phyloP scores from a whole-genome alignment of 1,284 basidiomycete species.

The Rhodotorula sp. region DNA sequence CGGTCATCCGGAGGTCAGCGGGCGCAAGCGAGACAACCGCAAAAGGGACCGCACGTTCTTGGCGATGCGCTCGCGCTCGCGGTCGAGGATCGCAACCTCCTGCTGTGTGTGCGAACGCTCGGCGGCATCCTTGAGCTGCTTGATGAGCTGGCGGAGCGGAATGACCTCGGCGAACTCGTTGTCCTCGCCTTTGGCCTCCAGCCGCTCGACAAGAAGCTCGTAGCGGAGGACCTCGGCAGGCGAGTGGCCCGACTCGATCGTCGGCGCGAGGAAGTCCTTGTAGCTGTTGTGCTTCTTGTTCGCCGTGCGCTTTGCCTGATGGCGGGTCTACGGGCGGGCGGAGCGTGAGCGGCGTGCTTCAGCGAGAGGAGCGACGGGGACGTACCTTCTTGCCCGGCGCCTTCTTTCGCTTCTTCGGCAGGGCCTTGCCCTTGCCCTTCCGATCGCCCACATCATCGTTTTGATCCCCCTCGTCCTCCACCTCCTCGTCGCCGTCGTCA shows the following conservation, averaged over 20 bases:
- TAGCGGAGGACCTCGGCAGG: conserved; percentile 35
- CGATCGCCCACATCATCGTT: background rate
- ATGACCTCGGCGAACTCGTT: conserved; percentile 24
- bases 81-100: conserved; percentile 21
- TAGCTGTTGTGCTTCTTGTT: conserved; percentile 25
- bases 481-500: background rate
- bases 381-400: background rate
- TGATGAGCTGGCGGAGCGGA: conserved; percentile 22
- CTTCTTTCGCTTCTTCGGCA: conserved; percentile 9
- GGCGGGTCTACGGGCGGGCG: conserved; percentile 1
- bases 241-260: conserved; percentile 30
- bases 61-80: conserved; percentile 18
- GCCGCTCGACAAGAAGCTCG: conserved; percentile 34
- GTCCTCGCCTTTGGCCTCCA: conserved; percentile 34
- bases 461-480: background rate
- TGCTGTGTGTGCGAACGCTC: conserved; percentile 2
- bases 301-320: conserved; percentile 21
- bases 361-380: too few species aligned
- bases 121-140: conserved; percentile 25
- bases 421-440: conserved; percentile 2
- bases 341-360: background rate
- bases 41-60: background rate
- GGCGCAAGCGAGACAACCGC: too few species aligned
- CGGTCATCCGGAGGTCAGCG: background rate
- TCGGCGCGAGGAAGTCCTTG: conserved; percentile 26